Evolutionary conservation across 371 early-diverging fungal species (phyloP).

Genomic region (Saksenaea oblongispora): DNA sequence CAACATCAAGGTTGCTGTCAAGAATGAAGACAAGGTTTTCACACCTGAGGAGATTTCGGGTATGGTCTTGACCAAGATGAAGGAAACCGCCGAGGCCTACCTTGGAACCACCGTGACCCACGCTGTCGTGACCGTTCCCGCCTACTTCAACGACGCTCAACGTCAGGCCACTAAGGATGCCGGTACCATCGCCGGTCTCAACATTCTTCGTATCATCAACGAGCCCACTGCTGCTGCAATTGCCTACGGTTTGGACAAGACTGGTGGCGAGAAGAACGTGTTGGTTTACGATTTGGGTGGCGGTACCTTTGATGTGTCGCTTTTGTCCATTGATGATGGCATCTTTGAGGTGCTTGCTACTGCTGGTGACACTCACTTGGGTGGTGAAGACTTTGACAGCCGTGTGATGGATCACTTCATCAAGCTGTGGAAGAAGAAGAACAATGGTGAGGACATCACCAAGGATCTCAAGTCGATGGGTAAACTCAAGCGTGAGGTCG

Average conservation of each 20-base stretch:
- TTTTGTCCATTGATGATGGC: constrained; percentile 92
- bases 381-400: constrained; percentile 97
- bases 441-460: constrained; percentile 66
- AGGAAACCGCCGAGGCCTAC: constrained; percentile 96
- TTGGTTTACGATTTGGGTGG: constrained; percentile 98
- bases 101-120: constrained; percentile 84
- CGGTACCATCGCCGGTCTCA: constrained; percentile 93
- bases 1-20: constrained; percentile 79
- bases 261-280: constrained; percentile 82
- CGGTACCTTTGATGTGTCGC: constrained; percentile 98
- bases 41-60: constrained; percentile 97
- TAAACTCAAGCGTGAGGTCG: constrained; percentile 86
- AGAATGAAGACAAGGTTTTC: constrained; percentile 89
- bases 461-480: constrained; percentile 80
- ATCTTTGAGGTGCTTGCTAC: constrained; percentile 96
- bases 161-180: constrained; percentile 99
- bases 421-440: constrained; percentile 77
- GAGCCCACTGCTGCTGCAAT: constrained; percentile 99
- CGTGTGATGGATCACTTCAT: constrained; percentile 80
- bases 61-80: constrained; percentile 97
- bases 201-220: constrained; percentile 97
- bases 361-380: constrained; percentile 97
- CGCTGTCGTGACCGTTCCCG: constrained; percentile 91
- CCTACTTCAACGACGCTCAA: constrained; percentile 94
- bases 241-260: constrained; percentile 96